phyloP scores from a whole-genome alignment of 805 yeast species.

The Candida vaughaniae region DNA sequence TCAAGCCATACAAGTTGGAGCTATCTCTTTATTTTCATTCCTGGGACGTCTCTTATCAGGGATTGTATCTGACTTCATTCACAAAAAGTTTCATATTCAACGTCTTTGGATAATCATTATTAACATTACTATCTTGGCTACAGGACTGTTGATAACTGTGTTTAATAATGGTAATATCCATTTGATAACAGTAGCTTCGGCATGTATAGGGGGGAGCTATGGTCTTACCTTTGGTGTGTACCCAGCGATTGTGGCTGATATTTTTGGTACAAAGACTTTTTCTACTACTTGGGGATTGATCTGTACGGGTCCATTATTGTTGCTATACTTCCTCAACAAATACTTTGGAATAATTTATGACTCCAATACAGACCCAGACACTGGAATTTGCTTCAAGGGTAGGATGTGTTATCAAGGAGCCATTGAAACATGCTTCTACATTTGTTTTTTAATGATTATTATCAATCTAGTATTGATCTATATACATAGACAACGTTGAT shows the following conservation, averaged over 20 bases:
- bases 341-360: conserved; percentile 58
- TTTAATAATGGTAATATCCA: conserved; percentile 24
- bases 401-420: conserved; percentile 39
- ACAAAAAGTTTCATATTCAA: conserved; percentile 51
- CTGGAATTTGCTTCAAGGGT: conserved; percentile 39
- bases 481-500: conserved; percentile 17
- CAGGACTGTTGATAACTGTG: conserved; percentile 38
- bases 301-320: conserved; percentile 66
- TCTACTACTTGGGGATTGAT: conserved; percentile 76
- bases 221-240: conserved; percentile 72
- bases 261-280: conserved; percentile 64
- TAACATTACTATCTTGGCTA: conserved; percentile 36
- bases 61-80: conserved; percentile 58
- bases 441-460: conserved; percentile 26
- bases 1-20: conserved; percentile 72
- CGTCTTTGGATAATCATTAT: conserved; percentile 63
- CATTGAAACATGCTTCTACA: conserved; percentile 28
- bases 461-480: conserved; percentile 25
- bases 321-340: conserved; percentile 53
- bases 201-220: conserved; percentile 61
- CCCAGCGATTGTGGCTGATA: conserved; percentile 74
- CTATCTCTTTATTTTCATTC: conserved; percentile 64
- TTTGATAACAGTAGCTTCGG: conserved; percentile 49
- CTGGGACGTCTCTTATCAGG: conserved; percentile 66
- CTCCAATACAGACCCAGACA: conserved; percentile 36